Conservation (phyloP, 208 protist species). For the Leishmania amazonensis region DNA sequence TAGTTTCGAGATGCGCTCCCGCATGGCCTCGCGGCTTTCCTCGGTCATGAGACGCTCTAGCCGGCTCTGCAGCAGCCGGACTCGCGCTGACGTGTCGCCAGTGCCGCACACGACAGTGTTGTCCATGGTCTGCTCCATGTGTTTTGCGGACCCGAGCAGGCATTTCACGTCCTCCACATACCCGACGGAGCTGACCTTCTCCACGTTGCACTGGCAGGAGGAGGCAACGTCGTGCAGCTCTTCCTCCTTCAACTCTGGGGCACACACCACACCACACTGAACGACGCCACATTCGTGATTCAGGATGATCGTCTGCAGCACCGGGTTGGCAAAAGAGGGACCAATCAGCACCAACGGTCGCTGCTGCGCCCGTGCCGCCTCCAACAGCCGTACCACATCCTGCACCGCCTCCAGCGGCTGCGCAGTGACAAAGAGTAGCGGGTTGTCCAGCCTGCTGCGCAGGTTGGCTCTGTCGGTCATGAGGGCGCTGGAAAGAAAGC, state of each 20-base stretch:
- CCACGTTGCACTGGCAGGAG: conserved; percentile 95
- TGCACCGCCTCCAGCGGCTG: conserved; percentile 57
- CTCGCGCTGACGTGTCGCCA: conserved; percentile 84
- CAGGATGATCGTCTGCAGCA: conserved; percentile 80
- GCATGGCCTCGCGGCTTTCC: conserved; percentile 97
- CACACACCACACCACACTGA: conserved; percentile 89
- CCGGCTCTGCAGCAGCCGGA: conserved; percentile 94
- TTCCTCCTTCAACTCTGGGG: conserved; percentile 97
- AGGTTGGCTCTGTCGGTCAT: conserved; percentile 94
- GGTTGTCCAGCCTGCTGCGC: conserved; percentile 94
- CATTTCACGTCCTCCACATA: conserved; percentile 65
- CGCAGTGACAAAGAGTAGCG: conserved; percentile 92
- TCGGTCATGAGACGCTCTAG: conserved; percentile 89
- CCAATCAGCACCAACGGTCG: conserved; percentile 79
- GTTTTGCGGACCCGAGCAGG: conserved; percentile 61
- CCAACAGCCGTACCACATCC: conserved; percentile 77
- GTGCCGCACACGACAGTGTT: conserved; percentile 95
- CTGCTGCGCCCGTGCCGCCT: conserved; percentile 46
- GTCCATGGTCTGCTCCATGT: conserved; percentile 95
- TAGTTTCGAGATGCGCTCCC: conserved; percentile 93
- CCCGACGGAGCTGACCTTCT: conserved; percentile 82
- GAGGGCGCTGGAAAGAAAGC: conserved; percentile 98
- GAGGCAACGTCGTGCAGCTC: conserved; percentile 99
- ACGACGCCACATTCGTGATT: conserved; percentile 98
- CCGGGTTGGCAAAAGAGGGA: conserved; percentile 66